These are phyloP conservation scores for Epichloe typhina DNA, from an alignment of 2,329 filamentous ascomycete species.

Conservation along the genomic window DNA sequence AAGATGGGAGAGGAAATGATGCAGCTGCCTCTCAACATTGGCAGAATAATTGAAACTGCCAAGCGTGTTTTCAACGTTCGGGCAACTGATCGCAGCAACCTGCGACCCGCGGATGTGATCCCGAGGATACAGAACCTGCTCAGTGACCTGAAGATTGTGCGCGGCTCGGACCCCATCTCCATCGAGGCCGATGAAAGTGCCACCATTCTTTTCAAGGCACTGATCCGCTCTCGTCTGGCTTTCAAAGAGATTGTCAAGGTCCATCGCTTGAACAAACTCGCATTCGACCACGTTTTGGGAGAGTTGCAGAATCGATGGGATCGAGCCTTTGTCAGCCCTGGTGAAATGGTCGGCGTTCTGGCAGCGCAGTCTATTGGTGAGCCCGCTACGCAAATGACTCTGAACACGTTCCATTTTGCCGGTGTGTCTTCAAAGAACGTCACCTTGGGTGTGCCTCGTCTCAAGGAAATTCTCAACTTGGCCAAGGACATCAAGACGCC, in stretches of 20 bases:
- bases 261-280: constrained; percentile 76
- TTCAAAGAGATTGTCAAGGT: constrained; percentile 87
- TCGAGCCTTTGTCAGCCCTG: constrained; percentile 73
- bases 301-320: constrained; percentile 84
- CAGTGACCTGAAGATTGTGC: constrained; percentile 69
- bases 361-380: constrained; percentile 98
- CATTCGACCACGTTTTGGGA: constrained; percentile 83
- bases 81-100: constrained; percentile 70
- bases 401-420: constrained; percentile 99
- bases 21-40: constrained; percentile 85
- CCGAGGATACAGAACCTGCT: constrained; percentile 64
- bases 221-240: constrained; percentile 75
- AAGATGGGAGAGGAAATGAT: constrained; percentile 72
- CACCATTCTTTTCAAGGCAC: constrained; percentile 83
- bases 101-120: constrained; percentile 80
- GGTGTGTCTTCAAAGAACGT: constrained; percentile 99
- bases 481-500: constrained; percentile 98
- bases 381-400: constrained; percentile 96
- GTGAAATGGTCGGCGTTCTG: constrained; percentile 97
- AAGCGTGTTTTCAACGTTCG: constrained; percentile 86
- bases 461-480: constrained; percentile 98
- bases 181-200: constrained; percentile 77
- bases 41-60: constrained; percentile 80
- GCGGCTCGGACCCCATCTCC: constrained; percentile 71
- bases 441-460: constrained; percentile 92